Evolutionary conservation across 2,329 filamentous ascomycete genomes (phyloP), one percentile per base, ranked within the genome.

Genomic region (Colletotrichum tamarilloi): DNA sequence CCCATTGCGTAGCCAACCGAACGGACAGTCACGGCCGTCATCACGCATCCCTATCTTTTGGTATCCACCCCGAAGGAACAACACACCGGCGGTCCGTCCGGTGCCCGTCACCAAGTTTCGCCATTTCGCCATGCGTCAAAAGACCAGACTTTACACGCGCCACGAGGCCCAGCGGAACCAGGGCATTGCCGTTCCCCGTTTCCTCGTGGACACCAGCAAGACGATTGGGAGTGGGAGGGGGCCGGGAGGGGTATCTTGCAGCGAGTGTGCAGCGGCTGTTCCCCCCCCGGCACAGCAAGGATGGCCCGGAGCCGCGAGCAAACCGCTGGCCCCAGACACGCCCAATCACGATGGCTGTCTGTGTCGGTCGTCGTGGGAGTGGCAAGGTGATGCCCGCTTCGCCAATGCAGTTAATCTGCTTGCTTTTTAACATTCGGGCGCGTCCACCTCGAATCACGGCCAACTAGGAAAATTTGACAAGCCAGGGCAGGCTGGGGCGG

Each of bases 381-480:
- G 46, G 58, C 69, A 72, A 53, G 69, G 69, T 42, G 53, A 72
- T 72, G 58, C 69, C 28, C 22, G 69, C 42, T 58, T 55, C 19
- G 22, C 32, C 16, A 19, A 55, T 22, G 62, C 42, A 49, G 42
- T 49, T 49, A 49, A 49, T 49, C 42, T 49, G 19, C 38, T 49
- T 56, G 24, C 24, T 67, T 59, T 67, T 60, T 53, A 19, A 16
- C 30, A 52, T 42, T 16, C 49, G 35, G 57, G 63, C 68, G 63
- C 68, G 56, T 67, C 56, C 68, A 52, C 28, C 32, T 60, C 63
- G 35, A 71, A 67, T 67, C 68, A 71, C 53, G 42, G 32, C 57
- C 30, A 19, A 49, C 69, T 68, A 38, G 52, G 64, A 58, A 68
- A 55, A 68, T 68, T 68, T 67, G 57, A 68, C 68, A 72, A 30